Evolutionary conservation across 305 asterid genomes (phyloP).

Genomic region (Plantago coronopus): DNA sequence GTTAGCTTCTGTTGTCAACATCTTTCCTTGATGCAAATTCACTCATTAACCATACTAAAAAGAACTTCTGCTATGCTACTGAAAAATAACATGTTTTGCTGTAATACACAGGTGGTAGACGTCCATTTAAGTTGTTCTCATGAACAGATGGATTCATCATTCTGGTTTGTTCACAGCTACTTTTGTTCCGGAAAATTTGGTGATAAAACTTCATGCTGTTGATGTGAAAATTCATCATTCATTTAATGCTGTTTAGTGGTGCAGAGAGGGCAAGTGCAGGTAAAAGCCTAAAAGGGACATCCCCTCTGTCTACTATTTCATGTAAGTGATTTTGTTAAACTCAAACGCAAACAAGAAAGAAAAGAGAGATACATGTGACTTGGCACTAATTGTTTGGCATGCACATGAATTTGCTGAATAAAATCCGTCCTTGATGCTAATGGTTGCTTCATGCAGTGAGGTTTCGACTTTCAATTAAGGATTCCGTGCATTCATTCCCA

Average conservation of each 20-base stretch:
- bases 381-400: too few relatives aligned
- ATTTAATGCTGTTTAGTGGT: background rate
- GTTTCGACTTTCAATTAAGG: too few relatives aligned
- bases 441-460: too few relatives aligned
- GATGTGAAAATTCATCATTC: background rate
- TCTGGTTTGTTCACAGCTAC: background rate
- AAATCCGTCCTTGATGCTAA: too few relatives aligned
- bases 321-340: too few relatives aligned
- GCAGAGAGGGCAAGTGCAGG: background rate
- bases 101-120: slow-evolving; percentile 49
- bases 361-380: too few relatives aligned
- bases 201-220: background rate
- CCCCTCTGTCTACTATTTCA: background rate
- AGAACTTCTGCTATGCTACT: background rate
- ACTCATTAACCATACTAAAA: background rate
- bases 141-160: background rate
- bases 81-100: background rate
- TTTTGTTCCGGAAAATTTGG: background rate
- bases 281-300: slow-evolving; percentile 1
- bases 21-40: slow-evolving; percentile 1
- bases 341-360: too few relatives aligned
- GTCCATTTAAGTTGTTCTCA: slow-evolving; percentile 27
- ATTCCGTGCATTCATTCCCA: too few relatives aligned
- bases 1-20: slow-evolving; percentile 6
- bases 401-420: too few relatives aligned